These are phyloP conservation scores for Elongisporangium anandrum DNA, from an alignment of 352 stramenopile species.

Conservation along the genomic window DNA sequence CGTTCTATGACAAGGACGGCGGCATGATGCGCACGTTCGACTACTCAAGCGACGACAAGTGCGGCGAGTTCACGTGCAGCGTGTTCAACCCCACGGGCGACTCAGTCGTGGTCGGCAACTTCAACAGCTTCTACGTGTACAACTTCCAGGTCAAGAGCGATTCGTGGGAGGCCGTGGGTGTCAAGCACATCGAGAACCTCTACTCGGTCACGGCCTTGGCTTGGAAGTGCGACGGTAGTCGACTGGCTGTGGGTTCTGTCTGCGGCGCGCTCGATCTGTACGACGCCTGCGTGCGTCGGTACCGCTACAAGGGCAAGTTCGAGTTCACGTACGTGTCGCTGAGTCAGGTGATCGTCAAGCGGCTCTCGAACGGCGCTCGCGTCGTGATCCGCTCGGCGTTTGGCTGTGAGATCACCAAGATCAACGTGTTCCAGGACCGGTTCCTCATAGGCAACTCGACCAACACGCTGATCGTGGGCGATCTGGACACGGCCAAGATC, in stretches of 20 bases:
- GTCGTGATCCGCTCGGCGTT: constrained; percentile 89
- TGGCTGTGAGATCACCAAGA: constrained; percentile 91
- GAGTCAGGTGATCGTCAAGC: constrained; percentile 93
- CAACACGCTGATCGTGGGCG: constrained; percentile 90
- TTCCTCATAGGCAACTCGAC: constrained; percentile 90
- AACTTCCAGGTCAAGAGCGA: constrained; percentile 81
- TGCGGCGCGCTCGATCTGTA: constrained; percentile 92
- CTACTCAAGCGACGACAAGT: constrained; percentile 82
- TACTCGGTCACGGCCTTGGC: constrained; percentile 91
- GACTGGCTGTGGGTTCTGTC: constrained; percentile 86
- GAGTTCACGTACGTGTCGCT: constrained; percentile 95
- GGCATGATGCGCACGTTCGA: constrained; percentile 86
- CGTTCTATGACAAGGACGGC: constrained; percentile 91
- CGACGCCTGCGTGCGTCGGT: constrained; percentile 89
- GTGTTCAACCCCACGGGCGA: constrained; percentile 91
- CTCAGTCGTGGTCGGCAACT: constrained; percentile 91
- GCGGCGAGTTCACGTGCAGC: constrained; percentile 73
- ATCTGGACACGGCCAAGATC: constrained; percentile 89
- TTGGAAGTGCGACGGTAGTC: constrained; percentile 90
- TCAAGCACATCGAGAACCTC: constrained; percentile 90
- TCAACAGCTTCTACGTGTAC: constrained; percentile 92
- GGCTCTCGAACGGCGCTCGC: constrained; percentile 73
- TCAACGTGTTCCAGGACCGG: constrained; percentile 94
- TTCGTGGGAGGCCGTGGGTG: constrained; percentile 72
- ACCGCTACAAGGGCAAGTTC: constrained; percentile 93